These are phyloP conservation scores for Penicillium pulvis DNA, from an alignment of 495 filamentous ascomycete species.

Conservation along the genomic window DNA sequence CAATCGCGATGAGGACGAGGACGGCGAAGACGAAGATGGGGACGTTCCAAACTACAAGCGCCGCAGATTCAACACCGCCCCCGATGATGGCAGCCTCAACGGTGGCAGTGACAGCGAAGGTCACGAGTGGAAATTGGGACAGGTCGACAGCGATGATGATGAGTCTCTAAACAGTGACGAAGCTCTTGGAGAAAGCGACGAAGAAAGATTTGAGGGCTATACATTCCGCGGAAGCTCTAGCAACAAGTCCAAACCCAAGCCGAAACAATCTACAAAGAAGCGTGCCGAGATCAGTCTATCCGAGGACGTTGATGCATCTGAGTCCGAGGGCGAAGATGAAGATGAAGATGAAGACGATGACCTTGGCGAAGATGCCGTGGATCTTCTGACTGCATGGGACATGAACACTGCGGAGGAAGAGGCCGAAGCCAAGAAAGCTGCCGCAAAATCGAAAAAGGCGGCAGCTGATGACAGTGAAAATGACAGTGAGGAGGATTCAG, in stretches of 20 bases:
- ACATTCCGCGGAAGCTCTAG: constrained; percentile 68
- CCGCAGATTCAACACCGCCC: constrained; percentile 36
- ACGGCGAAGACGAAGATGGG: constrained; percentile 55
- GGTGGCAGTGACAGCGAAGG: constrained; percentile 83
- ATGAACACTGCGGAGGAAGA: constrained; percentile 60
- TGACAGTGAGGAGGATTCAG: constrained; percentile 36
- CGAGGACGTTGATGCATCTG: constrained; percentile 57
- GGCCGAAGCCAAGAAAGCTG: constrained; percentile 34
- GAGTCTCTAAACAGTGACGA: constrained; percentile 86
- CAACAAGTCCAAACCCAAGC: constrained; percentile 48
- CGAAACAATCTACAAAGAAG: constrained; percentile 33
- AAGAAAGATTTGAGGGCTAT: constrained; percentile 78
- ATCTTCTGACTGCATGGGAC: constrained; percentile 81
- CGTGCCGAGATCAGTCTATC: constrained; percentile 53
- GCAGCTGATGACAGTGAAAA: constrained; percentile 36
- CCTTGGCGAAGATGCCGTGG: constrained; percentile 82
- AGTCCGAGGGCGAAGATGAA: constrained; percentile 37
- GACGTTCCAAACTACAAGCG: constrained; percentile 51
- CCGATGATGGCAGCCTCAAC: constrained; percentile 46
- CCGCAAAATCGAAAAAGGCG: constrained; percentile 34
- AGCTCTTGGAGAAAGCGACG: constrained; percentile 86
- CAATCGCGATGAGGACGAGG: constrained; percentile 37
- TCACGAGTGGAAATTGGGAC: constrained; percentile 81
- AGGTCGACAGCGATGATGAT: constrained; percentile 74
- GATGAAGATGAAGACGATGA: constrained; percentile 55